Evolutionary conservation across 2,329 filamentous ascomycete species (phyloP).

Genomic region (Aspergillus alliaceus): DNA sequence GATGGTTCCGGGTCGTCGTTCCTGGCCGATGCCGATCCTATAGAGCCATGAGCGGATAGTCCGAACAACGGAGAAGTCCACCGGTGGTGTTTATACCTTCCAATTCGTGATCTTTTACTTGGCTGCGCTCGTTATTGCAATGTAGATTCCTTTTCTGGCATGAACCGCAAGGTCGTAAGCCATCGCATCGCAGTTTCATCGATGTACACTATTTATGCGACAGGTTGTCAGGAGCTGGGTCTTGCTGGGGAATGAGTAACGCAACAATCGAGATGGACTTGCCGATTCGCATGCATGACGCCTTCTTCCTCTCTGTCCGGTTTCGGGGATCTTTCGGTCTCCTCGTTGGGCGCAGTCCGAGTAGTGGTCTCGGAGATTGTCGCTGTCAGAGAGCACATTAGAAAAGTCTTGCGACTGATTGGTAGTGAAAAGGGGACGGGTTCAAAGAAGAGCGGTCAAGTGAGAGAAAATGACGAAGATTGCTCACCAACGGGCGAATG

Average conservation of each 20-base stretch:
- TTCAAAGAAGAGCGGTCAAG: not conserved
- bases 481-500: slow-evolving; percentile 47
- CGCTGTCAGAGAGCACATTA: slow-evolving; percentile 27
- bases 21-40: slow-evolving; percentile 21
- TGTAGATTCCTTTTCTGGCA: slow-evolving; percentile 44
- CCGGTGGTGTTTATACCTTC: slow-evolving; percentile 17
- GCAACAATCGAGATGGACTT: slow-evolving; percentile 15
- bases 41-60: not conserved
- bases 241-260: not conserved
- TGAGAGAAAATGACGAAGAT: not conserved
- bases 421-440: not conserved
- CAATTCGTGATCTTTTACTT: slow-evolving; percentile 13
- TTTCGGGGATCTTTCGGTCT: slow-evolving; percentile 45
- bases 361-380: slow-evolving; percentile 50
- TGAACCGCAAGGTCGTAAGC: slow-evolving; percentile 44
- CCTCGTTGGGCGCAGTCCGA: slow-evolving; percentile 42
- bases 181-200: slow-evolving; percentile 51
- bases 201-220: slow-evolving; percentile 42
- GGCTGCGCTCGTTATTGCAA: slow-evolving; percentile 37
- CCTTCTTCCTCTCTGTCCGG: slow-evolving; percentile 46
- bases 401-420: not conserved
- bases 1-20: slow-evolving; percentile 30
- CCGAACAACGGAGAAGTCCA: too few species aligned
- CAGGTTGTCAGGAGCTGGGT: not conserved
- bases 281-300: slow-evolving; percentile 51